phyloP scores from a whole-genome alignment of 2,329 filamentous ascomycete species.

The Penicillium sp. region DNA sequence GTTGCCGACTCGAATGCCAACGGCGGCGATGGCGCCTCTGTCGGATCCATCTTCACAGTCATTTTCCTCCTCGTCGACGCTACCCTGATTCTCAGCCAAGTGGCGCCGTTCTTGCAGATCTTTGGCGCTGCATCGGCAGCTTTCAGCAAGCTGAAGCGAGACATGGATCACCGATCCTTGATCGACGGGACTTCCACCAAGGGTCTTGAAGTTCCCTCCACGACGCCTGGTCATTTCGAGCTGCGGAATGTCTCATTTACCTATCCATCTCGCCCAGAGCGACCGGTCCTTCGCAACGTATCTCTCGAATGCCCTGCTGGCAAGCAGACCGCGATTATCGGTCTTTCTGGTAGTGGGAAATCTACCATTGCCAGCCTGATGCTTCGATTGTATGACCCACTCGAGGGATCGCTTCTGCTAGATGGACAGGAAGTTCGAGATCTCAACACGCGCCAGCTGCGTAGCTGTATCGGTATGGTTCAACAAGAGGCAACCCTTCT shows the following conservation, averaged over 20 bases:
- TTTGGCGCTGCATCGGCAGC: conserved; percentile 56
- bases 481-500: conserved; percentile 30
- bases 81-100: conserved; percentile 43
- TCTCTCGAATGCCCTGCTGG: conserved; percentile 41
- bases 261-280: conserved; percentile 37
- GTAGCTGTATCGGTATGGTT: conserved; percentile 28
- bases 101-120: conserved; percentile 48
- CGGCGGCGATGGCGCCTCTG: conserved; percentile 27
- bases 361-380: conserved; percentile 67
- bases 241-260: conserved; percentile 42
- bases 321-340: conserved; percentile 58
- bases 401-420: conserved; percentile 65
- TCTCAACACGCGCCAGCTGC: conserved; percentile 53
- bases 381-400: conserved; percentile 68
- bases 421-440: conserved; percentile 64
- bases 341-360: conserved; percentile 62
- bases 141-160: conserved; percentile 61
- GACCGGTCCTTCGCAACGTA: conserved; percentile 33
- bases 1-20: conserved; percentile 17
- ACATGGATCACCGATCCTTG: conserved; percentile 57
- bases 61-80: conserved; percentile 46
- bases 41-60: conserved; percentile 44
- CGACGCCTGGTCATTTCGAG: conserved; percentile 37
- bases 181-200: conserved; percentile 47
- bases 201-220: conserved; percentile 25